These are phyloP conservation scores for Beauveria caledonica DNA, from an alignment of 2,329 filamentous ascomycete genomes.

Conservation along the genomic window DNA sequence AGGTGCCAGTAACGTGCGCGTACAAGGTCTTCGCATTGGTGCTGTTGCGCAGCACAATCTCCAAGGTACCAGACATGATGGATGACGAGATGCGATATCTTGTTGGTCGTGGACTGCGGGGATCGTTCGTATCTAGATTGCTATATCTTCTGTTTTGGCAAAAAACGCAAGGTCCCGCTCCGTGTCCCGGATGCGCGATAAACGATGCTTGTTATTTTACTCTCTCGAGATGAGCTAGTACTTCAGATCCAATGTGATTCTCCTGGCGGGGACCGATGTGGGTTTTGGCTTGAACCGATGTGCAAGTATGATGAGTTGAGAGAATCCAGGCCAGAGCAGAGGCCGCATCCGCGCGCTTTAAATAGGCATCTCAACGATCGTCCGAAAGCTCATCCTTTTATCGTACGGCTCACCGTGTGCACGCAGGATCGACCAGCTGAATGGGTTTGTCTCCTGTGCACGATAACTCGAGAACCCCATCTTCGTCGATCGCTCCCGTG, in stretches of 20 bases:
- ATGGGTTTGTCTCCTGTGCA: not conserved
- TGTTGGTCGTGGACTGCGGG: not conserved
- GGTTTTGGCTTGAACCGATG: constrained; percentile 1
- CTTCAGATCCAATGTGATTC: not conserved
- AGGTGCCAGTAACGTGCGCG: constrained; percentile 61
- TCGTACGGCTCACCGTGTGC: not conserved
- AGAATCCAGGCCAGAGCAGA: not conserved
- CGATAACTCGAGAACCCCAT: not conserved
- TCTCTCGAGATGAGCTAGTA: not conserved
- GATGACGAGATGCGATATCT: not conserved
- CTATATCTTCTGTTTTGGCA: not conserved
- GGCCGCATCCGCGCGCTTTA: not conserved
- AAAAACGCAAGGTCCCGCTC: not conserved
- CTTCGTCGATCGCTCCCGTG: constrained; percentile 7
- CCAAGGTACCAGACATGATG: constrained; percentile 31
- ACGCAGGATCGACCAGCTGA: not conserved
- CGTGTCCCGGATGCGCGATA: not conserved
- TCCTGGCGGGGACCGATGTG: constrained; percentile 6
- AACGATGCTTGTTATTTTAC: not conserved
- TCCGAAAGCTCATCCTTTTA: not conserved
- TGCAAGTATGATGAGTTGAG: not conserved
- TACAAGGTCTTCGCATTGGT: constrained; percentile 49
- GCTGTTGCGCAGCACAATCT: constrained; percentile 57
- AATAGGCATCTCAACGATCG: not conserved
- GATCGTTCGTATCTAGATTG: not conserved